Base-by-base conservation (phyloP, 768 basidiomycete genomes). In the Lactarius trivialis region DNA sequence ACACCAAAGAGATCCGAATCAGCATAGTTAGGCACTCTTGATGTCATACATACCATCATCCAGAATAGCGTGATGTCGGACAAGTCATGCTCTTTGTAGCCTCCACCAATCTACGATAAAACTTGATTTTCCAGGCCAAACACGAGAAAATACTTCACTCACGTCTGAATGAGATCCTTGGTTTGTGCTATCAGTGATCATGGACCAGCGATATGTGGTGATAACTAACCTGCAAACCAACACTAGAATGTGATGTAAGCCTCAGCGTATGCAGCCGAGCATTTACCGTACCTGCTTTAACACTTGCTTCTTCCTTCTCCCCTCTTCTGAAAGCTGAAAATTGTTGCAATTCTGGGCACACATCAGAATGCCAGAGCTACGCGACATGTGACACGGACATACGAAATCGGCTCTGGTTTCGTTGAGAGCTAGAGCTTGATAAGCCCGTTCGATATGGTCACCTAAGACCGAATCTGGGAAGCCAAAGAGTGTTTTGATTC, bases 321-420 rank as follows among this genome's bases (percentile, higher is more conserved):
- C 86, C 26, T 65, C 74, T 15, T 76, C 74, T 0, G 81, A 82
- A 67, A 88, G 85, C 41, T 81, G 76, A 62, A 87, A 88, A 69
- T 83, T 87, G 55, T 81, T 81, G 68, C 82, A 82, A 52, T 80
- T 74, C 86, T 88, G 57, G 50, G 15, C 36, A 52, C 52, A 7
- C 34, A 55, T 51, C 60, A 30, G 36, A 15, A 56, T 57, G 55
- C n/a, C 21, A 33, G 53, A 37, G 19, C 33, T 58, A 21, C 14
- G 9, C 52, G 26, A 30, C 21, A 30, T 26, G 19, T 7, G 32
- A 8, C 26, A 66, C 1, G 4, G 17, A 61, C 85, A 65, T 71
- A 88, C 88, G 69, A 89, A 90, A 69, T 89, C 88, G 15, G 73
- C 76, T 55, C 88, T 76, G 34, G 76, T 78, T 71, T 90, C 88